phyloP scores from a whole-genome alignment of 202 grass and related monocot genomes.

The Brachypodium distachyon region DNA sequence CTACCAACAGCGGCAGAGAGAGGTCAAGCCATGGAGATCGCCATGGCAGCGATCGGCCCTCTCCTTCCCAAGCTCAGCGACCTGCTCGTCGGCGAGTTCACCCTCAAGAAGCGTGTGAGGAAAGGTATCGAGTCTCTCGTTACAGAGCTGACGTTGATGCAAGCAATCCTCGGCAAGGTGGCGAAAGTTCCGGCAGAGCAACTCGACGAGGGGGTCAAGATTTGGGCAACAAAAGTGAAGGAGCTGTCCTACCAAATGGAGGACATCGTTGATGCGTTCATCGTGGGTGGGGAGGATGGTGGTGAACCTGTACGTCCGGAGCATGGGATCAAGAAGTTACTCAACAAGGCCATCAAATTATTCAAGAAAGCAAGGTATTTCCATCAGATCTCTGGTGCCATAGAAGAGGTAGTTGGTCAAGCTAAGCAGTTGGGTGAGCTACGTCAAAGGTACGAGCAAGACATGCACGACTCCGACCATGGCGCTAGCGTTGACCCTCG shows the following conservation, averaged over 20 bases:
- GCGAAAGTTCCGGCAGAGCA: background rate
- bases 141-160: background rate
- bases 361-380: background rate
- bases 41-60: background rate
- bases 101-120: background rate
- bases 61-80: background rate
- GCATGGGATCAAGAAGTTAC: background rate
- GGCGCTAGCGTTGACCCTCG: background rate
- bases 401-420: background rate
- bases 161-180: background rate
- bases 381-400: background rate
- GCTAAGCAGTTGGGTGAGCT: background rate
- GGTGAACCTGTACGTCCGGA: rapidly evolving
- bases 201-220: background rate
- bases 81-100: background rate
- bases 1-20: too few species aligned
- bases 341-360: background rate
- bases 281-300: background rate
- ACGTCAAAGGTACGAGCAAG: background rate
- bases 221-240: background rate
- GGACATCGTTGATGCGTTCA: background rate
- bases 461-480: background rate
- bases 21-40: background rate
- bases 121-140: background rate
- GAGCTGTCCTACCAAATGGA: background rate